Evolutionary conservation across 345 rosid species (phyloP), one percentile per base, ranked within the genome.

Genomic region (Melaleuca quinquenervia): DNA sequence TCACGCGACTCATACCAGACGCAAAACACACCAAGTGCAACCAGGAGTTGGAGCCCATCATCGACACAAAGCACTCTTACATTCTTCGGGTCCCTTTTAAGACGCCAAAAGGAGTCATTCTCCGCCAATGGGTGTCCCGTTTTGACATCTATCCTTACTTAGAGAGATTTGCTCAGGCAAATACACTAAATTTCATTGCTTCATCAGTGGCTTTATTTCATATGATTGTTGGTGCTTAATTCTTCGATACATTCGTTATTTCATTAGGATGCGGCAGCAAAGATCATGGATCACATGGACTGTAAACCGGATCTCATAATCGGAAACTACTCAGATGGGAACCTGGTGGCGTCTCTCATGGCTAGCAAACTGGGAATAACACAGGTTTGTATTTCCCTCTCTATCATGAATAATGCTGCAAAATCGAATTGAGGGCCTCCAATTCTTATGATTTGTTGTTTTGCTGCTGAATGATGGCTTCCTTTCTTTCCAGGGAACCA

Each of bases 291-390:
- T 53, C 90, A 85, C 56, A 89, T 95, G 85, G 94, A 90, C 14
- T 89, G 97, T 82, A 95, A 96, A 82, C 99, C 99, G 9, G 96
- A 97, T 83, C 98, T 97, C 85, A 91, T 97, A 83, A 95, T 97
- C 2, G 99, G 99, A 84, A 97, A 97, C 93, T 97, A 96, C 90
- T 93, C 93, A 27, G 98, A 97, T 86, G 99, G 98, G 62, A 97
- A 97, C 90, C 90, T 97, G 89, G 98, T 96, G 88, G 98, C 98
- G 26, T 92, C 99, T 84, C 87, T 97, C 45, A 90, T 96, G 94
- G 97, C 99, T 12, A 82, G 87, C 50, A 97, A 94, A 87, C 95
- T 96, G 24, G 96, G 96, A 52, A 87, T 94, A 76, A 93, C 99
- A 87, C 96, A 92, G 94, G 97, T 92, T n/a, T 82, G 45, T 45